A percentile compares a stretch with the other conserved stretches of the same genome.
phyloP scores from a whole-genome alignment of 1,139 yeast genomes.

The Geotrichum restrictum region DNA sequence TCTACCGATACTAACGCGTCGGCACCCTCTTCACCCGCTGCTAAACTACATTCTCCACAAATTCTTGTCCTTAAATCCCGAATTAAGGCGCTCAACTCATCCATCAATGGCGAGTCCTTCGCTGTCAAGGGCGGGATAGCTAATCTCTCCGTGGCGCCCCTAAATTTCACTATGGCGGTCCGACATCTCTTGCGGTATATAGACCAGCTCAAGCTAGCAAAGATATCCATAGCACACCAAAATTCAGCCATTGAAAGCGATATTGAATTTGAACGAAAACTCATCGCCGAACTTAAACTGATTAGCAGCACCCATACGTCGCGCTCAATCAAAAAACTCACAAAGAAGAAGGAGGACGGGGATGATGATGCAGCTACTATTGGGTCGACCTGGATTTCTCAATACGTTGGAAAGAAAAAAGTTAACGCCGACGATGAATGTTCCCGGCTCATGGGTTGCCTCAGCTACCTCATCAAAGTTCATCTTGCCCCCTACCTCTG shows the following conservation, averaged over 20 bases:
- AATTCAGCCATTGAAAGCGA: neutral
- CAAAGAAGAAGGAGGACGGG: neutral
- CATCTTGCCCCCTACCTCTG: constrained; percentile 10
- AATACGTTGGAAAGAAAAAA: neutral
- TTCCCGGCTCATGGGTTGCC: constrained; percentile 6
- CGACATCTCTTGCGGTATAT: constrained; percentile 11
- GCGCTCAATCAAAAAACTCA: neutral
- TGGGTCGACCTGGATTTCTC: neutral
- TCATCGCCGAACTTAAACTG: constrained; percentile 2
- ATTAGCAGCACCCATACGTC: neutral
- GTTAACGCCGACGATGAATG: neutral
- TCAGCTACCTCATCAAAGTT: constrained; percentile 4
- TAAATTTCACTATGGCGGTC: constrained; percentile 5
- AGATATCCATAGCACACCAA: neutral
- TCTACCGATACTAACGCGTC: too few species aligned
- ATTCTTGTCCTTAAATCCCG: constrained; percentile 3
- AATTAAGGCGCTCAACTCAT: constrained; percentile 1
- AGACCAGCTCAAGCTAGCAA: neutral
- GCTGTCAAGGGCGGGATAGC: constrained; percentile 9
- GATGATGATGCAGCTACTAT: too few species aligned
- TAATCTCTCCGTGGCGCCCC: constrained; percentile 4
- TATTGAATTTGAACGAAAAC: constrained; percentile 7
- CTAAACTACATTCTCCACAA: neutral
- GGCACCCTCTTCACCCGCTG: neutral
- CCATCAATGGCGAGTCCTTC: constrained; percentile 4